Conservation (phyloP, 495 filamentous ascomycete genomes). For the Choiromyces venosus region DNA sequence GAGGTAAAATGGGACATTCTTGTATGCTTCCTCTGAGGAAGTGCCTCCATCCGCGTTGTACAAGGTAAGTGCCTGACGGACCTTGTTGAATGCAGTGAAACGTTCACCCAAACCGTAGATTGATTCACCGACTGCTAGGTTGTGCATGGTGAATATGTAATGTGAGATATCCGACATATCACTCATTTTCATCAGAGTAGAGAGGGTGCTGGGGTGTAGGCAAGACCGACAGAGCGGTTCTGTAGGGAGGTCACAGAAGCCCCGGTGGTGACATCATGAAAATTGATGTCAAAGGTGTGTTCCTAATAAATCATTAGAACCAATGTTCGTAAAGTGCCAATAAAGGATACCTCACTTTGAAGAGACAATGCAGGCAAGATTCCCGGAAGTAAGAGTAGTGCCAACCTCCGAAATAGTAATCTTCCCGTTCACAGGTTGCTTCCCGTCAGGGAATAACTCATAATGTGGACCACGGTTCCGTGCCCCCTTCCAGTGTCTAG, state of each 20-base stretch:
- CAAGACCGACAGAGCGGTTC: constrained; percentile 56
- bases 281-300: constrained; percentile 56
- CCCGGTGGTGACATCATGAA: constrained; percentile 48
- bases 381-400: constrained; percentile 55
- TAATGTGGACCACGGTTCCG: constrained; percentile 59
- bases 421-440: constrained; percentile 46
- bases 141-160: constrained; percentile 59
- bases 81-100: constrained; percentile 65
- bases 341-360: constrained; percentile 32
- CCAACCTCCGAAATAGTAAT: constrained; percentile 50
- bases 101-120: constrained; percentile 66
- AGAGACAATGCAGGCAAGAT: constrained; percentile 52
- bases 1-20: constrained; percentile 67
- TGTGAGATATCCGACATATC: constrained; percentile 55
- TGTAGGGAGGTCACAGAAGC: constrained; percentile 56
- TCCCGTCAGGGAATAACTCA: constrained; percentile 53
- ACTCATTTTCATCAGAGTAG: constrained; percentile 49
- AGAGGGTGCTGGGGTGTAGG: constrained; percentile 51
- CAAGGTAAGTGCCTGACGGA: constrained; percentile 60
- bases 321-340: background rate
- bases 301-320: constrained; percentile 26
- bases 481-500: constrained; percentile 60
- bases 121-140: constrained; percentile 60
- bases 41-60: constrained; percentile 73
- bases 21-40: constrained; percentile 64